phyloP scores from a whole-genome alignment of 1,284 basidiomycete species.

The Phylloboletellus chloephorus region DNA sequence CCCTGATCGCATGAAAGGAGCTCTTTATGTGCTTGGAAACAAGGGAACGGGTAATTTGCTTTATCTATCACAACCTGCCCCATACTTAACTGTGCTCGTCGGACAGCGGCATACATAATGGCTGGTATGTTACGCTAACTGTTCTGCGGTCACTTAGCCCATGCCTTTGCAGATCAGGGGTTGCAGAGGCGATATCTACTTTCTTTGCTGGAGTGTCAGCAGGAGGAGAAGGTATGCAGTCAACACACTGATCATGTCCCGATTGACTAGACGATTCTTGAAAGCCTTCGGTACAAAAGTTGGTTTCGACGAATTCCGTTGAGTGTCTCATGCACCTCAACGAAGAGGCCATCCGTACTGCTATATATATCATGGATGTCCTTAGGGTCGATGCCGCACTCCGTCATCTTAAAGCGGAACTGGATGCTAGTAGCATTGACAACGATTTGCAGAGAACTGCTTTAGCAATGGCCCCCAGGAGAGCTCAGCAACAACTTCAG shows the following conservation, averaged over 20 bases:
- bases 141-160: conserved; percentile 7
- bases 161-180: conserved; percentile 50
- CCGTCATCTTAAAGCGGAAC: conserved; percentile 44
- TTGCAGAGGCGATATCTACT: conserved; percentile 63
- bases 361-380: conserved; percentile 48
- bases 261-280: conserved; percentile 9
- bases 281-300: conserved; percentile 87
- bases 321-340: conserved; percentile 58
- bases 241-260: not conserved
- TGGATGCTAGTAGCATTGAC: conserved; percentile 42
- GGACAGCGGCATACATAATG: conserved; percentile 55
- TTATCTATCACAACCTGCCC: conserved; percentile 1
- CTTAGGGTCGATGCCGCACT: conserved; percentile 44
- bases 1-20: conserved; percentile 94
- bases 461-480: conserved; percentile 36
- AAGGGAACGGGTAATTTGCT: conserved; percentile 57
- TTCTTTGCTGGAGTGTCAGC: conserved; percentile 78
- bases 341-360: conserved; percentile 59
- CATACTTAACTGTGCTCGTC: conserved; percentile 5
- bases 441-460: conserved; percentile 41
- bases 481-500: conserved; percentile 40
- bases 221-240: conserved; percentile 77
- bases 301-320: conserved; percentile 69
- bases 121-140: conserved; percentile 40
- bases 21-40: conserved; percentile 81